Percentiles rank a stretch among this genome's conserved stretches.
Evolutionary conservation across 1,284 basidiomycete species (phyloP).

Genomic region (Puccinia hordei): DNA sequence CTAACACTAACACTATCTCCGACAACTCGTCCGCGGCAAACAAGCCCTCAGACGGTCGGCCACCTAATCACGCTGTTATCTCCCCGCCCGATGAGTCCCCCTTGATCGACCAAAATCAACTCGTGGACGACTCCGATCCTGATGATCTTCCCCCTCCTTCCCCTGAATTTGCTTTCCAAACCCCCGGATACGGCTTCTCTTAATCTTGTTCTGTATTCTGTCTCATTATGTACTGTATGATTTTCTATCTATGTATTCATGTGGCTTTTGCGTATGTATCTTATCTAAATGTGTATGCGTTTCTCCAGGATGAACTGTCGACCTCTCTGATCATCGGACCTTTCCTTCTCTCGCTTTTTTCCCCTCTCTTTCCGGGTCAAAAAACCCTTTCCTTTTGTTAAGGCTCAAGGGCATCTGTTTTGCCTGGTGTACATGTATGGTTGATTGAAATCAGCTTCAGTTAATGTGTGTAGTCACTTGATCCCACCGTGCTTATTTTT

Average conservation of each 20-base stretch:
- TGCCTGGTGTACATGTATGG: too few relatives aligned
- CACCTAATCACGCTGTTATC: not conserved
- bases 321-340: too few relatives aligned
- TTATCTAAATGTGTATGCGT: too few relatives aligned
- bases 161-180: constrained; percentile 40
- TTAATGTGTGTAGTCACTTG: too few relatives aligned
- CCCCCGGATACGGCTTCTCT: constrained; percentile 37
- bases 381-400: too few relatives aligned
- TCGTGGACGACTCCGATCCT: not conserved
- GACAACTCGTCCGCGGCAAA: not conserved
- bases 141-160: not conserved
- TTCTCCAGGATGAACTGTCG: too few relatives aligned
- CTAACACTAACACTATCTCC: too few relatives aligned
- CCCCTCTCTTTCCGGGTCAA: too few relatives aligned
- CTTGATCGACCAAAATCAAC: not conserved
- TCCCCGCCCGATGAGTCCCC: not conserved
- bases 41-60: not conserved
- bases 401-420: too few relatives aligned
- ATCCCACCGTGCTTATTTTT: too few relatives aligned
- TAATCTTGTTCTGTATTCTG: not conserved
- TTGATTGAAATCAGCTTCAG: too few relatives aligned
- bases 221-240: not conserved
- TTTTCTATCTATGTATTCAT: not conserved
- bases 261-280: not conserved
- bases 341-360: too few relatives aligned